Evolutionary conservation across 2,329 filamentous ascomycete genomes (phyloP).

Genomic region (Xylariaceae sp.): DNA sequence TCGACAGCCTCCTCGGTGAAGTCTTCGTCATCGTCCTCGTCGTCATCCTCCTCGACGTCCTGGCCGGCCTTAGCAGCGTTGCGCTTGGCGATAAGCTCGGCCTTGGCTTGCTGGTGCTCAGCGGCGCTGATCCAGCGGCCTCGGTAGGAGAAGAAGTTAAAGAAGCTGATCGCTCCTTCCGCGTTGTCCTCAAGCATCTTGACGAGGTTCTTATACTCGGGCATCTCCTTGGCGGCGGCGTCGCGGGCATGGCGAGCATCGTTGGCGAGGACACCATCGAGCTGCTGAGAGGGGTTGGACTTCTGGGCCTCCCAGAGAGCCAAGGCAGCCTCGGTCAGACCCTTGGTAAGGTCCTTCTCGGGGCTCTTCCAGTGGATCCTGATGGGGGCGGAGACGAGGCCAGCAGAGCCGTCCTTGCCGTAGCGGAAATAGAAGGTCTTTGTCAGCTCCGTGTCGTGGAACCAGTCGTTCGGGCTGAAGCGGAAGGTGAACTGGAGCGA

Average conservation of each 20-base stretch:
- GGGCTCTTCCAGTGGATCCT: constrained; percentile 58
- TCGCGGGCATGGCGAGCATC: constrained; percentile 25
- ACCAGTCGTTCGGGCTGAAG: constrained; percentile 59
- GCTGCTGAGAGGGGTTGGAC: constrained; percentile 31
- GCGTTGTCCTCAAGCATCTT: constrained; percentile 21
- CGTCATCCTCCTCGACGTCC: constrained; percentile 31
- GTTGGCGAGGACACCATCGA: constrained; percentile 29
- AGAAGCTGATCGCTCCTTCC: constrained; percentile 52
- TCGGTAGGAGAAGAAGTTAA: constrained; percentile 64
- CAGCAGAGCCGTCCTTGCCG: constrained; percentile 50
- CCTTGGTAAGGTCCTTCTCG: constrained; percentile 58
- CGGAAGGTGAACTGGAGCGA: constrained; percentile 50
- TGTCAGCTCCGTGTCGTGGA: constrained; percentile 53
- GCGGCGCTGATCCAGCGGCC: constrained; percentile 55
- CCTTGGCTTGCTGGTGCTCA: constrained; percentile 50
- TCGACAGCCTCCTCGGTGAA: constrained; percentile 30
- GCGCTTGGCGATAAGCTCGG: constrained; percentile 29
- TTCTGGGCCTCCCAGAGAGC: constrained; percentile 53
- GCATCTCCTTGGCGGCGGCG: constrained; percentile 23
- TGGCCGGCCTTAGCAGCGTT: constrained; percentile 23
- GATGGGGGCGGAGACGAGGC: constrained; percentile 61
- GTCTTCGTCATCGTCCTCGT: constrained; percentile 32
- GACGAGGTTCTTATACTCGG: constrained; percentile 24
- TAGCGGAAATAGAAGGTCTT: constrained; percentile 65
- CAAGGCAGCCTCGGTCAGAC: constrained; percentile 55